These are phyloP conservation scores for Blastomyces emzantsi DNA, from an alignment of 2,329 filamentous ascomycete genomes.

Conservation along the genomic window DNA sequence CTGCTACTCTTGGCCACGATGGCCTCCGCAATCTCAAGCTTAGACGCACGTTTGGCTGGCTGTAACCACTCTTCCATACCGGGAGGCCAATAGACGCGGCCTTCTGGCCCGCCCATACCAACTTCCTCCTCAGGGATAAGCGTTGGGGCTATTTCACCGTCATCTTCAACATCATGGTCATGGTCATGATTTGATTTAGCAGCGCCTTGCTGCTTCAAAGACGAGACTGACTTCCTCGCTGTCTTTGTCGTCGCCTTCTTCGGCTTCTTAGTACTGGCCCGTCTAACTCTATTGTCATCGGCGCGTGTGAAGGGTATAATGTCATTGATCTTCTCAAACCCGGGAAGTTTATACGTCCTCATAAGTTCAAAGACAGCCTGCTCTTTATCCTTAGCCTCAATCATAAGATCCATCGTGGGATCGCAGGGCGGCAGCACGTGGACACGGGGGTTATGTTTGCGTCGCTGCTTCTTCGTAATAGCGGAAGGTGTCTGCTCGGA, in stretches of 20 bases:
- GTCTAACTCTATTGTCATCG: slow-evolving; percentile 61
- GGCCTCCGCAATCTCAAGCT: slow-evolving; percentile 12
- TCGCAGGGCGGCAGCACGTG: slow-evolving; percentile 72
- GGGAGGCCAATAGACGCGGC: slow-evolving; percentile 80
- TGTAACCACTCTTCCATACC: slow-evolving; percentile 86
- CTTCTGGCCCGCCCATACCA: slow-evolving; percentile 75
- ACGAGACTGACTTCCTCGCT: neutral
- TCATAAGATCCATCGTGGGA: slow-evolving; percentile 90
- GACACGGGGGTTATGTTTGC: slow-evolving; percentile 79
- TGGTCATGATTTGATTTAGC: slow-evolving; percentile 19
- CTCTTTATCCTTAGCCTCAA: slow-evolving; percentile 96
- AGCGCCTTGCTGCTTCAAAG: slow-evolving; percentile 16
- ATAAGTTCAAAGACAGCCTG: slow-evolving; percentile 93
- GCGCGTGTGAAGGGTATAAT: slow-evolving; percentile 65
- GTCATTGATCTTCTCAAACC: slow-evolving; percentile 65
- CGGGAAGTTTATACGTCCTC: slow-evolving; percentile 75
- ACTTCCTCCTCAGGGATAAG: slow-evolving; percentile 59
- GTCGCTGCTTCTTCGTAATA: slow-evolving; percentile 64
- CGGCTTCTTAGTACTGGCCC: slow-evolving; percentile 38
- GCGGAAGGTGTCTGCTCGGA: slow-evolving; percentile 71
- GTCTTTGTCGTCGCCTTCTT: slow-evolving; percentile 26
- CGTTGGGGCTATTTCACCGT: slow-evolving; percentile 37
- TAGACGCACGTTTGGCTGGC: slow-evolving; percentile 53
- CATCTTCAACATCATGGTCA: slow-evolving; percentile 14
- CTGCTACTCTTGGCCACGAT: slow-evolving; percentile 2